These are phyloP conservation scores for Yamadazyma olivae DNA, from an alignment of 805 yeast genomes.

Conservation along the genomic window DNA sequence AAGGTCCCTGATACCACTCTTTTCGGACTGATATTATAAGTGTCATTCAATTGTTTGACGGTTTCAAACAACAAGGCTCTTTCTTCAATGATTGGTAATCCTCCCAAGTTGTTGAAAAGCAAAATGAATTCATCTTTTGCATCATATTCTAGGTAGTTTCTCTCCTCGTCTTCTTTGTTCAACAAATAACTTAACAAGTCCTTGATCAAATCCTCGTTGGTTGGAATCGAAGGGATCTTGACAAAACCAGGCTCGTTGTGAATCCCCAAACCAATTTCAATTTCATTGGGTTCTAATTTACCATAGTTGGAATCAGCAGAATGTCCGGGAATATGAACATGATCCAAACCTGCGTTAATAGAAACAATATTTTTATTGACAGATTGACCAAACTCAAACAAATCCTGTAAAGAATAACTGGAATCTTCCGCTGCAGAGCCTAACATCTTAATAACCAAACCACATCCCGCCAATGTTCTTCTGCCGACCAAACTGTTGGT, in stretches of 20 bases:
- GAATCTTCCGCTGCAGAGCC: slow-evolving; percentile 27
- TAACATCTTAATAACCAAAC: slow-evolving; percentile 25
- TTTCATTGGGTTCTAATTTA: slow-evolving; percentile 22
- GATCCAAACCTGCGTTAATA: slow-evolving; percentile 36
- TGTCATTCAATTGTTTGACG: slow-evolving; percentile 17
- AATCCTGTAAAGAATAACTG: slow-evolving; percentile 20
- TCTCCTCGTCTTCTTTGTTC: slow-evolving; percentile 20
- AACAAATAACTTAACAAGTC: slow-evolving; percentile 23
- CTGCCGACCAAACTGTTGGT: slow-evolving; percentile 32
- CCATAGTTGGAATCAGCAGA: slow-evolving; percentile 18
- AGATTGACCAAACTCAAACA: slow-evolving; percentile 23
- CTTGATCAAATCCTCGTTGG: slow-evolving; percentile 27
- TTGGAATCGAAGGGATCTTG: slow-evolving; percentile 25
- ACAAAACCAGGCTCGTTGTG: slow-evolving; percentile 39
- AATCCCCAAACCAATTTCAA: slow-evolving; percentile 36
- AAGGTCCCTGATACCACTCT: slow-evolving; percentile 32
- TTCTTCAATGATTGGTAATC: slow-evolving; percentile 31
- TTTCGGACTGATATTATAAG: slow-evolving; percentile 22
- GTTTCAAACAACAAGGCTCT: slow-evolving; percentile 23
- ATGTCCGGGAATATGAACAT: slow-evolving; percentile 36
- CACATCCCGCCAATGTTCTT: slow-evolving; percentile 33
- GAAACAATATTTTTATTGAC: slow-evolving; percentile 27
- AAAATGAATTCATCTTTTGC: slow-evolving; percentile 25
- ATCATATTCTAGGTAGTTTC: slow-evolving; percentile 28
- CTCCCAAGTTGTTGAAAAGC: slow-evolving; percentile 36